phyloP scores from a whole-genome alignment of 768 basidiomycete genomes.

The Pleurotus ostreatus region DNA sequence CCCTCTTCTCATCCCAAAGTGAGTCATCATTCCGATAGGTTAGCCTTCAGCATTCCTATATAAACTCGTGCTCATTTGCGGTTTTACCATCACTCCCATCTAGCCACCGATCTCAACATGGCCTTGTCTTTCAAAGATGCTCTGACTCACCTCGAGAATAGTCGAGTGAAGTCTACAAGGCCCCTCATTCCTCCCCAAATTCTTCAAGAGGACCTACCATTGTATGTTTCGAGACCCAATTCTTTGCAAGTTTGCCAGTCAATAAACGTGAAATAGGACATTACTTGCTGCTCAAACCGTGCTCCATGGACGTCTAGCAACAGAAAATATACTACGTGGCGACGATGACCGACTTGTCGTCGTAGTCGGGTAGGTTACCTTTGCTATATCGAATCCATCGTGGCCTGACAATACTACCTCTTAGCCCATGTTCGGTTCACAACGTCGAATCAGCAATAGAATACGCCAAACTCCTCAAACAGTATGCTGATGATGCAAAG shows the following conservation, averaged over 20 bases:
- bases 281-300: constrained; percentile 84
- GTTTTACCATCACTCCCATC: constrained; percentile 9
- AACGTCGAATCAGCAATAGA: constrained; percentile 81
- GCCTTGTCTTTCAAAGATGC: constrained; percentile 78
- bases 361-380: constrained; percentile 69
- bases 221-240: constrained; percentile 42
- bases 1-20: constrained; percentile 5
- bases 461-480: constrained; percentile 76
- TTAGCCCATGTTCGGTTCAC: constrained; percentile 86
- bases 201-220: constrained; percentile 87
- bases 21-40: constrained; percentile 7
- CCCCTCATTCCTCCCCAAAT: constrained; percentile 95
- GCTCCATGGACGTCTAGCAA: constrained; percentile 73
- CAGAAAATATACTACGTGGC: constrained; percentile 77
- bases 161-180: constrained; percentile 79
- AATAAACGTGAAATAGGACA: constrained; percentile 40
- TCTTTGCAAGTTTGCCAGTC: constrained; percentile 10
- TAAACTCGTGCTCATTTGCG: constrained; percentile 10
- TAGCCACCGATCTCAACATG: constrained; percentile 55
- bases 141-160: constrained; percentile 78
- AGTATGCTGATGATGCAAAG: constrained; percentile 70
- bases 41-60: constrained; percentile 5
- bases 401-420: background rate
- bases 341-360: constrained; percentile 92
- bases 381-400: background rate